Evolutionary conservation across 257 asterid species (phyloP).

Genomic region (Lycium barbarum): DNA sequence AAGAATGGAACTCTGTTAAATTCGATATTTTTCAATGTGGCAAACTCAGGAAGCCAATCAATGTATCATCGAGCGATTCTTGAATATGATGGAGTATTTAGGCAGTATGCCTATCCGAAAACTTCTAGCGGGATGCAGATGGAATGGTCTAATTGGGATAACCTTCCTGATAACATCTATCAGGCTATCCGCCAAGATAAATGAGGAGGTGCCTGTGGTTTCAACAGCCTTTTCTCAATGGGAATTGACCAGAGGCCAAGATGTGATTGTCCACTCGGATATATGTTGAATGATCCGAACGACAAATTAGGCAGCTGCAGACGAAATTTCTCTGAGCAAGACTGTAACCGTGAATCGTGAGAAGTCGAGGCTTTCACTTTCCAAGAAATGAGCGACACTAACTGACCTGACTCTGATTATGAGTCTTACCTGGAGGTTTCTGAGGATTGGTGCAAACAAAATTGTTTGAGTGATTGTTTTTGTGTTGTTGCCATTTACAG

Average conservation of each 20-base stretch:
- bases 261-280: constrained; percentile 57
- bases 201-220: constrained; percentile 80
- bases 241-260: constrained; percentile 37
- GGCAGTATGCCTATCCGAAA: constrained; percentile 35
- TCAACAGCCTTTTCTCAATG: constrained; percentile 54
- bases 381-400: constrained; percentile 8
- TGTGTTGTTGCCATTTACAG: constrained; percentile 54
- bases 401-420: constrained; percentile 33
- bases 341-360: constrained; percentile 31
- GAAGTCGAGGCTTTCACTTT: constrained; percentile 26
- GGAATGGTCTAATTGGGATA: constrained; percentile 42
- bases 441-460: constrained; percentile 36
- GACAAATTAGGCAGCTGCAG: constrained; percentile 6
- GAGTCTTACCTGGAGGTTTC: constrained; percentile 45
- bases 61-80: constrained; percentile 52
- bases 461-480: constrained; percentile 63
- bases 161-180: constrained; percentile 53
- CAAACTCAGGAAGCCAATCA: constrained; percentile 31
- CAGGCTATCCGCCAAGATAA: fast-evolving
- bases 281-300: constrained; percentile 45
- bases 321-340: constrained; percentile 44
- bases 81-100: constrained; percentile 51
- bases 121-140: constrained; percentile 18
- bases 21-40: not conserved
- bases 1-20: not conserved